Evolutionary conservation across 768 basidiomycete species (phyloP).

Genomic region (Suillus subluteus): DNA sequence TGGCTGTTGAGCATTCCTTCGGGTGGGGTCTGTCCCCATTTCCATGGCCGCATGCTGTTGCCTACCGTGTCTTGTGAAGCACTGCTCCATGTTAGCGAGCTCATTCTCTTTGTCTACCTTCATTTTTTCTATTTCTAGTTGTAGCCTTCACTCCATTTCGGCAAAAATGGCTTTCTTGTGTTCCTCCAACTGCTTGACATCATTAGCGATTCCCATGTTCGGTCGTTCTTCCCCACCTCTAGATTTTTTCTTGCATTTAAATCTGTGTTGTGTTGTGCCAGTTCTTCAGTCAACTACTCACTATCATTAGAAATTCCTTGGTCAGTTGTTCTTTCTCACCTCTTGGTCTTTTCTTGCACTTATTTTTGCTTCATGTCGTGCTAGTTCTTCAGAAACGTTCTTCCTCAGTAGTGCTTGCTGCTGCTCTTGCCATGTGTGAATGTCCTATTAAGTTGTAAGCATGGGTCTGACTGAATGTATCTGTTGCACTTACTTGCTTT

Average conservation of each 20-base stretch:
- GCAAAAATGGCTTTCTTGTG: neutral
- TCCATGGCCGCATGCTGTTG: neutral
- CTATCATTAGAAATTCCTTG: neutral
- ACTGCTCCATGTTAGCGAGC: slow-evolving; percentile 18
- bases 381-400: neutral
- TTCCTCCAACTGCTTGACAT: neutral
- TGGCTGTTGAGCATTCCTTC: neutral
- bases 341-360: neutral
- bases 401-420: too few species aligned
- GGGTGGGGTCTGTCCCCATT: neutral
- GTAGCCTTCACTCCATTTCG: slow-evolving; percentile 4
- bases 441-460: too few species aligned
- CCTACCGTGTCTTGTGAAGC: neutral
- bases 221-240: neutral
- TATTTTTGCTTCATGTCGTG: neutral
- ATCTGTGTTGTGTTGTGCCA: neutral
- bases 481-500: too few species aligned
- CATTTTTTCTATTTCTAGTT: slow-evolving; percentile 10
- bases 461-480: too few species aligned
- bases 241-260: neutral
- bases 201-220: neutral
- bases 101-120: slow-evolving; percentile 16
- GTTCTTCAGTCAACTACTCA: neutral
- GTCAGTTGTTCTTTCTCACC: neutral
- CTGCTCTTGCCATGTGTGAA: too few species aligned